phyloP scores from a whole-genome alignment of 805 yeast genomes.

The Metschnikowia amazonensis region DNA sequence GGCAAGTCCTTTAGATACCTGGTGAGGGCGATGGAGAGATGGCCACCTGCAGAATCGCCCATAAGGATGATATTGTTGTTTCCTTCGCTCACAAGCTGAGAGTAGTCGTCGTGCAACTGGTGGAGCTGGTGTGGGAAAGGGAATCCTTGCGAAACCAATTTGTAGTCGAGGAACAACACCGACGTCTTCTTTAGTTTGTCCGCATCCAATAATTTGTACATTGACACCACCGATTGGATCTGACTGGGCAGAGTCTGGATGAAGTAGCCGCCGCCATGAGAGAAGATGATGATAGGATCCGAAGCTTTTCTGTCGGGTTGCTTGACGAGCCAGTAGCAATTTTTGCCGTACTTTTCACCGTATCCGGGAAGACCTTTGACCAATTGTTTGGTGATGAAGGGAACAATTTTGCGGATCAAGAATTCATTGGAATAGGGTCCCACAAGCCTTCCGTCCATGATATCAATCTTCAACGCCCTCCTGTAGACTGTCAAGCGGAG shows the following conservation, averaged over 20 bases:
- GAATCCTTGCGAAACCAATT: slow-evolving; percentile 28
- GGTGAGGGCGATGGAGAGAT: slow-evolving; percentile 30
- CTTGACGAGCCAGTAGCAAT: slow-evolving; percentile 34
- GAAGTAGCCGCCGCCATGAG: slow-evolving; percentile 42
- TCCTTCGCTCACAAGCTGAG: slow-evolving; percentile 18
- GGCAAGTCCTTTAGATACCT: slow-evolving; percentile 22
- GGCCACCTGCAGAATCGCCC: slow-evolving; percentile 45
- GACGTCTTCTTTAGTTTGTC: slow-evolving; percentile 20
- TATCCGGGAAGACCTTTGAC: slow-evolving; percentile 22
- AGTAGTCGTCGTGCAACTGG: slow-evolving; percentile 29
- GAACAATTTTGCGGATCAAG: slow-evolving; percentile 12
- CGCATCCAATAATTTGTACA: slow-evolving; percentile 28
- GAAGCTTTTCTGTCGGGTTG: slow-evolving; percentile 21
- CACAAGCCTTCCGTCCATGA: slow-evolving; percentile 13
- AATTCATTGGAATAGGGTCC: slow-evolving; percentile 16
- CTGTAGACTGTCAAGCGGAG: slow-evolving; percentile 15
- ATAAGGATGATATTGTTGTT: slow-evolving; percentile 29
- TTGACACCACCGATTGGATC: slow-evolving; percentile 26
- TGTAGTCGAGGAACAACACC: slow-evolving; percentile 30
- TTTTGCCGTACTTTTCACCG: slow-evolving; percentile 30
- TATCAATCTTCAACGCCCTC: slow-evolving; percentile 12
- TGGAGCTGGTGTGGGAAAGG: slow-evolving; percentile 31
- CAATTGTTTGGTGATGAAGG: slow-evolving; percentile 7
- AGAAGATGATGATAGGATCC: slow-evolving; percentile 32
- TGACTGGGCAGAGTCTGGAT: slow-evolving; percentile 30